Evolutionary conservation across 768 basidiomycete species (phyloP), one percentile per base, ranked within the genome.

Genomic region (Pulveroboletus sp.): DNA sequence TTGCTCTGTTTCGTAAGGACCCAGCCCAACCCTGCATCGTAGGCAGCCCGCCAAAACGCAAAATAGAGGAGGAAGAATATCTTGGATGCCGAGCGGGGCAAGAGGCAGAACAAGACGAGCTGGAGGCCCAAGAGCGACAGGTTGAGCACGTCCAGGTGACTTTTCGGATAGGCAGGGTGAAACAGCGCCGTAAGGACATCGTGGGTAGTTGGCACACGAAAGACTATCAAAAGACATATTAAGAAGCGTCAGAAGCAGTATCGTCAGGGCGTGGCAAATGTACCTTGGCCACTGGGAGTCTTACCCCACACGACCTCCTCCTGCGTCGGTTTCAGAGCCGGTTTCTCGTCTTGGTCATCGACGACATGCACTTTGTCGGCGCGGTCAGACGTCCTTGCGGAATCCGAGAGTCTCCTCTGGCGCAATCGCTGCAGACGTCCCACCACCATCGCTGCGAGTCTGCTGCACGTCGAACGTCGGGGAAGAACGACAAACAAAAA

Each of bases 1-100:
- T 95, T 94, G 75, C 92, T 95, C 71, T 99, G 96, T 66, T 89
- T 88, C 9, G 91, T 91, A 50, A 99, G 75, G 10, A 97, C 80
- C 84, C 88, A 96, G 0, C 93, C 96, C 40, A 99, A 79, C 1
- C 95, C 95, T 30, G 80, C 85, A 67, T 99, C 90, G 64, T 99
- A 99, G 9, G 89, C 85, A 4, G 80, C 77, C 2, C 96, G 75
- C 93, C 94, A 99, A 67, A 97, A 90, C 9, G 83, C 83, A 63
- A 99, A 97, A 69, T 94, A 95, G 52, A 87, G 50, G 21, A 93
- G 70, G 75, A 98, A 97, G 70, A 97, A 89, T 8, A 77, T 47
- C 45, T 75, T 77, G 0, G 82, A 66, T 3, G 71, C 66, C 0
- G 70, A 58, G 6, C 79, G 81, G 0, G 91, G 80, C n/a, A 93